Percentiles rank a stretch among this genome's conserved stretches.
Evolutionary conservation across 2,329 filamentous ascomycete species (phyloP).

Genomic region (Endoconidiophora polonica): DNA sequence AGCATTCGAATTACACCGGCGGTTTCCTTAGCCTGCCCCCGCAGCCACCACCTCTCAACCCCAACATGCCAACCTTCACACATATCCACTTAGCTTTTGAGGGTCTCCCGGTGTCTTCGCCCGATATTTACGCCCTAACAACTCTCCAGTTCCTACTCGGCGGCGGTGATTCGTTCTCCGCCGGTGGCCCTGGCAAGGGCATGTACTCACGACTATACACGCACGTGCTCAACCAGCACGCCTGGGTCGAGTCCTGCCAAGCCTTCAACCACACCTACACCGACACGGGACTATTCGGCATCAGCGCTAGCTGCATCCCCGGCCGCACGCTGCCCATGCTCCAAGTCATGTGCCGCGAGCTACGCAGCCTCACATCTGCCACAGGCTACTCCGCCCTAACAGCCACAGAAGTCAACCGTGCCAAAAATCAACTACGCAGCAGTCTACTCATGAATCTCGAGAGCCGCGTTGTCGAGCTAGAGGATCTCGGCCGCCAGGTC

Average conservation of each 20-base stretch:
- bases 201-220: constrained; percentile 98
- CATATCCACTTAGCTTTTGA: constrained; percentile 96
- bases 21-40: constrained; percentile 76
- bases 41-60: constrained; percentile 61
- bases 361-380: constrained; percentile 61
- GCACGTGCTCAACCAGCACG: constrained; percentile 92
- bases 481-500: constrained; percentile 86
- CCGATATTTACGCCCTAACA: constrained; percentile 91
- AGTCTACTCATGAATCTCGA: constrained; percentile 94
- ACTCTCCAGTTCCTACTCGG: constrained; percentile 91
- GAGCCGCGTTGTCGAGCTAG: constrained; percentile 89
- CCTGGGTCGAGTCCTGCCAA: constrained; percentile 90
- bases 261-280: constrained; percentile 97
- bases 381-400: constrained; percentile 57
- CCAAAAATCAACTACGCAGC: constrained; percentile 90
- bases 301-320: constrained; percentile 72
- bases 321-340: constrained; percentile 68
- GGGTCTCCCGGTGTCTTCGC: constrained; percentile 73
- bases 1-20: constrained; percentile 62
- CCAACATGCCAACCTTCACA: constrained; percentile 63
- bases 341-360: constrained; percentile 85
- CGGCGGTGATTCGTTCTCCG: constrained; percentile 89
- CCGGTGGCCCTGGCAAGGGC: constrained; percentile 90
- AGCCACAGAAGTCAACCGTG: constrained; percentile 65
- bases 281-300: constrained; percentile 88